phyloP scores from a whole-genome alignment of 1,139 yeast genomes.

The Candida sp. region DNA sequence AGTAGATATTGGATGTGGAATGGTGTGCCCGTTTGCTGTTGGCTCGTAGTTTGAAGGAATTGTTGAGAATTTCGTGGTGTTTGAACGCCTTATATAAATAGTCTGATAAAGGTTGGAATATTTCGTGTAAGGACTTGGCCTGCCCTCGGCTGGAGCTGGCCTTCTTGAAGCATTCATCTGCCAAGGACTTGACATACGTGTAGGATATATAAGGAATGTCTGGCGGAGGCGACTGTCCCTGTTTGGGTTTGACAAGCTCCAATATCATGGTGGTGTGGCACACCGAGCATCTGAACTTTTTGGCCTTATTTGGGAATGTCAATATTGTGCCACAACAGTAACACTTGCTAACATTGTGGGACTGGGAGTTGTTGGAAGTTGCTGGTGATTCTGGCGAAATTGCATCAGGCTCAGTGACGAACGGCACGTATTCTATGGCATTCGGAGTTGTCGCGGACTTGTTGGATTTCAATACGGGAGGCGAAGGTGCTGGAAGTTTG shows the following conservation, averaged over 20 bases:
- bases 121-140: constrained; percentile 29
- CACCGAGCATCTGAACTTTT: constrained; percentile 59
- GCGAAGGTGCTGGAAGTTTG: constrained; percentile 8
- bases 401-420: background rate
- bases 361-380: constrained; percentile 4
- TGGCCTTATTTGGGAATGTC: constrained; percentile 47
- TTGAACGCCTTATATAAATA: constrained; percentile 48
- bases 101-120: constrained; percentile 54
- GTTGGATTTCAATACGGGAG: constrained; percentile 1
- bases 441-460: constrained; percentile 5
- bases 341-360: constrained; percentile 29
- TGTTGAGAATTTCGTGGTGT: constrained; percentile 43
- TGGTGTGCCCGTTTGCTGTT: constrained; percentile 29
- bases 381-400: constrained; percentile 2
- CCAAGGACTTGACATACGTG: constrained; percentile 27
- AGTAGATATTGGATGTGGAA: constrained; percentile 50
- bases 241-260: constrained; percentile 9
- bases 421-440: constrained; percentile 1
- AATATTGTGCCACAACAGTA: constrained; percentile 67
- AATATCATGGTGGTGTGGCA: constrained; percentile 56
- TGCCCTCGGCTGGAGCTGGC: constrained; percentile 15
- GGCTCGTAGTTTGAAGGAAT: constrained; percentile 47
- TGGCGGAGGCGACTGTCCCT: constrained; percentile 1
- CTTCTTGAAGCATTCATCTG: constrained; percentile 31
- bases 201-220: constrained; percentile 28